phyloP scores from a whole-genome alignment of 805 yeast species.

The Metschnikowia aberdeeniae region DNA sequence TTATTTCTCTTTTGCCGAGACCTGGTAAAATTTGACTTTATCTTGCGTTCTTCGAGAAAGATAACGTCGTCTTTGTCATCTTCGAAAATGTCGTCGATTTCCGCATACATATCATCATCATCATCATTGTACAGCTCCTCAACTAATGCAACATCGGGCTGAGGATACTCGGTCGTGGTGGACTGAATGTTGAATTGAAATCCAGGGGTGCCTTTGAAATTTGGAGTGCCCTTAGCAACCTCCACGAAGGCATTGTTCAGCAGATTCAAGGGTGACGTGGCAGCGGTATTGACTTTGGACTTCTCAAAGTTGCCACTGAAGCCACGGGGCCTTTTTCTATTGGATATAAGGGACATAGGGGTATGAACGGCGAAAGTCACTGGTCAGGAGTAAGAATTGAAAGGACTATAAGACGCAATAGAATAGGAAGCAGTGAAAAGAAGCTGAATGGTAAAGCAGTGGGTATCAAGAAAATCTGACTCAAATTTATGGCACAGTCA shows the following conservation, averaged over 20 bases:
- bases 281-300: constrained; percentile 14
- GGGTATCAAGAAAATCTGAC: no score
- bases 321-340: constrained; percentile 44
- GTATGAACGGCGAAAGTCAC: not conserved
- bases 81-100: constrained; percentile 17
- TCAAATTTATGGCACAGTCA: no score
- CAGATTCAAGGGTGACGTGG: constrained; percentile 3
- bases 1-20: constrained; percentile 24
- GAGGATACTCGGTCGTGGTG: not conserved
- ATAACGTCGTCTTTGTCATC: constrained; percentile 33
- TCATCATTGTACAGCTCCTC: constrained; percentile 17
- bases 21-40: constrained; percentile 12
- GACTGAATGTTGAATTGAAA: not conserved
- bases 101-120: constrained; percentile 17
- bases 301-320: constrained; percentile 37
- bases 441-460: not conserved
- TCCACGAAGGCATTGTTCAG: constrained; percentile 1
- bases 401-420: not conserved
- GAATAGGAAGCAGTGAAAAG: not conserved
- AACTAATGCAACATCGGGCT: constrained; percentile 18
- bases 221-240: not conserved
- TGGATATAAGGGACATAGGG: constrained; percentile 34
- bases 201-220: not conserved
- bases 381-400: not conserved
- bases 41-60: constrained; percentile 32